Percentiles rank a stretch among this genome's conserved stretches.
These are phyloP conservation scores for Cnidoscolus chayamansa DNA, from an alignment of 441 rosid genomes.

Conservation along the genomic window DNA sequence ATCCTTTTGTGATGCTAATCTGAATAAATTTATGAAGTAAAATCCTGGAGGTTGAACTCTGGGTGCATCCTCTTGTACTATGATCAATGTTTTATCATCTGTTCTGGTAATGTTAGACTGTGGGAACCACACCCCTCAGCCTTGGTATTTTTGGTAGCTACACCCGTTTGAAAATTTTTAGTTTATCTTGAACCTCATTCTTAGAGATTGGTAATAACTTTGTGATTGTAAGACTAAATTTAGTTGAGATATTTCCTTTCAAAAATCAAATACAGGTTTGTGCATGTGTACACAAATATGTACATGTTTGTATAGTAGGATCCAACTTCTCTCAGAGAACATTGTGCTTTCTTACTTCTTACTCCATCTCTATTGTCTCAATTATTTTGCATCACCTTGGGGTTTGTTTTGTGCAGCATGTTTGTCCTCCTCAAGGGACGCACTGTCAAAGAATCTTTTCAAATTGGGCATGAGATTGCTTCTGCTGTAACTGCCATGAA, in stretches of 20 bases:
- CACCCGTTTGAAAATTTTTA: background rate
- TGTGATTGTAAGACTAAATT: constrained; percentile 2
- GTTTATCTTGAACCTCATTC: background rate
- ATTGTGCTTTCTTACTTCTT: background rate
- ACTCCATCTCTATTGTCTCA: background rate
- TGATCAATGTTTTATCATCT: background rate
- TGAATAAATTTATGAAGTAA: constrained; percentile 6
- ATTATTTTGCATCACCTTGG: constrained; percentile 17
- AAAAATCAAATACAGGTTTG: background rate
- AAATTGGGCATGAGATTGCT: constrained; percentile 79
- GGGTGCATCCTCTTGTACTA: background rate
- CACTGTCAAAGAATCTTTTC: constrained; percentile 63
- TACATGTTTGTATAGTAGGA: background rate
- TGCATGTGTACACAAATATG: background rate
- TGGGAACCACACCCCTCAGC: background rate
- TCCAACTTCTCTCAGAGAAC: constrained; percentile 2
- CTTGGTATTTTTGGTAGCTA: background rate
- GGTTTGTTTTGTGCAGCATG: constrained; percentile 58
- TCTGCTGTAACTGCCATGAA: constrained; percentile 82
- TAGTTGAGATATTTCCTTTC: background rate
- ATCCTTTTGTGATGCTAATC: constrained; percentile 1
- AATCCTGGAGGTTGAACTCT: constrained; percentile 1
- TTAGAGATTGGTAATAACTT: background rate
- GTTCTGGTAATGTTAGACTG: background rate
- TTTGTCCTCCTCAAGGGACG: constrained; percentile 91